Evolutionary conservation across 495 filamentous ascomycete genomes (phyloP).

Genomic region (Hypomontagnella submonticulosa): DNA sequence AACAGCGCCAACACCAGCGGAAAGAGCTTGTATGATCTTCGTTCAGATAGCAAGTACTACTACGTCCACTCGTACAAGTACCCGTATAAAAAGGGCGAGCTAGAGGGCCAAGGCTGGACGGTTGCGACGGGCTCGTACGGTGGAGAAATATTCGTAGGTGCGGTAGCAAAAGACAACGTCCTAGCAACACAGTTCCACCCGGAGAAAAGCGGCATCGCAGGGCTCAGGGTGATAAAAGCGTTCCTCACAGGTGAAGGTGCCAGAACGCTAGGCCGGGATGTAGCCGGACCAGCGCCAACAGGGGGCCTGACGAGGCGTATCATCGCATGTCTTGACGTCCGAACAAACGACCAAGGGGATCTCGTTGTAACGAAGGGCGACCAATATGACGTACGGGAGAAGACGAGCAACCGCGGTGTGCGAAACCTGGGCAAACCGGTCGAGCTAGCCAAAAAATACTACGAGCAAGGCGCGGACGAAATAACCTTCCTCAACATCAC

Average conservation of each 20-base stretch:
- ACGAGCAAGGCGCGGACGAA: constrained; percentile 96
- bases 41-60: constrained; percentile 90
- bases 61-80: constrained; percentile 96
- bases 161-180: constrained; percentile 82
- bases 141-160: constrained; percentile 89
- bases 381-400: constrained; percentile 99
- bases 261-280: constrained; percentile 46
- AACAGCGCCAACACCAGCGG: constrained; percentile 76
- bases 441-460: constrained; percentile 92
- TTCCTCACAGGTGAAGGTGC: constrained; percentile 78
- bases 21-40: constrained; percentile 75
- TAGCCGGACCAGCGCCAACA: constrained; percentile 40
- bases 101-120: constrained; percentile 84
- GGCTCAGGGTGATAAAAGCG: constrained; percentile 81
- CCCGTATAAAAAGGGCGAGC: constrained; percentile 73
- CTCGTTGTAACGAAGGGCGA: constrained; percentile 98
- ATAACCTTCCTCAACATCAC: constrained; percentile 98
- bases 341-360: constrained; percentile 95
- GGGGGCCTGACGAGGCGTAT: constrained; percentile 85
- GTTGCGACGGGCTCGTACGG: constrained; percentile 91
- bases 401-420: constrained; percentile 77
- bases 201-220: constrained; percentile 93
- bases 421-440: constrained; percentile 96
- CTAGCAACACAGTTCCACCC: constrained; percentile 97
- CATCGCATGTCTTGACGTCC: constrained; percentile 96